Evolutionary conservation across 306 rosid genomes (phyloP), one percentile per base, ranked within the genome.

Genomic region (Inga laurina): DNA sequence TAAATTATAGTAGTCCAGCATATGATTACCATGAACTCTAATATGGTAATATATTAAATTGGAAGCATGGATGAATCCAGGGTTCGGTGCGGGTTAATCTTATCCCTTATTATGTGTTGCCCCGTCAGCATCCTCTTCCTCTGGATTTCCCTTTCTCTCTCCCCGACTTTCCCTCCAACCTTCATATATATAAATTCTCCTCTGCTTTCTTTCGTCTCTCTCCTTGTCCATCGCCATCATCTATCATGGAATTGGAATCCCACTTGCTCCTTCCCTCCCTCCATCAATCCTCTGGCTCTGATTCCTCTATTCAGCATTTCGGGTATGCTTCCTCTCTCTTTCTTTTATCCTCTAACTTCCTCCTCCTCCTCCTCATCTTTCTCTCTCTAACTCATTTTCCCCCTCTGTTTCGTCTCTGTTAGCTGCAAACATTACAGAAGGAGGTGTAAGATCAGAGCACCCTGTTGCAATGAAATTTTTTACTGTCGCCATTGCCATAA

Each of bases 401-500:
- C 8, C 24, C 24, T 19, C 14, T 68, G 22, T 67, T 66, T 66
- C 8, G 70, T 67, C 72, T 74, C 66, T 21, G 41, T 84, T 70
- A 91, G 95, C 30, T 93, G 96, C 88, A 67, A 72, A 0, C 97
- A 93, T 83, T 93, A 93, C 79, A 87, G 86, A 71, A 91, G 97
- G 82, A 90, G 88, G 79, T 93, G 97, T 89, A 90, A 84, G 84
- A 88, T 93, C 44, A 84, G 89, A 81, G 84, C 97, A 21, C 94
- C 97, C 0, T 93, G 96, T 79, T 93, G 97, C 80, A 74, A 89
- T 48, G 92, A 89, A 84, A 67, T 93, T 72, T 93, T 89, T 80
- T 59, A 79, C 27, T 93, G 97, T 81, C 86, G 96, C 72, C 96
- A 93, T 81, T 93, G 96, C 77, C 97, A 93, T 68, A 89, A 93